Evolutionary conservation across 1,284 basidiomycete genomes (phyloP), one percentile per base, ranked within the genome.

Genomic region (Puccinia brachypodii): DNA sequence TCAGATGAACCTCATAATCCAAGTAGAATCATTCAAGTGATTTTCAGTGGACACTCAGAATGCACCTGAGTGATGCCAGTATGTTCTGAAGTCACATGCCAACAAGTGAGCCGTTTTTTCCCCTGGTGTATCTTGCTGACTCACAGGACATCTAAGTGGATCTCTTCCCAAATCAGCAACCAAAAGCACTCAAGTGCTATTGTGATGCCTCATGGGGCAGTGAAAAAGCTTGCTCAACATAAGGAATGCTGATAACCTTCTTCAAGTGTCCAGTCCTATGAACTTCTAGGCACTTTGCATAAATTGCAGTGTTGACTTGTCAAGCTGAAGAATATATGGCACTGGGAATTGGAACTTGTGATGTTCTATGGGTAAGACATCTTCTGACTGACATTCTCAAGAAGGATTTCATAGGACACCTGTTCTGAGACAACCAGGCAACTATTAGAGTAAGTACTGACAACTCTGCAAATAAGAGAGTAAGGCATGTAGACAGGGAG

Each of bases 251-350:
- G 16, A 16, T 66, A 16, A 16, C 40, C 14, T 56, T 56, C 13
- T 56, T 56, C 28, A 25, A 11, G 13, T 56, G 53, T 25, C 53
- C 62, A 16, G 40, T 66, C 3, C 40, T 42, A 2, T 66, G 62
- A 31, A 36, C 33, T 3, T 66, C 62, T 4, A 36, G 40, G 31
- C 7, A 31, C 7, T 42, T 38, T 36, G 62, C 62, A 3, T 33
- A 25, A 4, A n/a, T 66, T 4, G 62, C 62, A 22, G 28, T 31
- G 7, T 66, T 31, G 22, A 66, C 31, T 4, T 36, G 33, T 19
- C 62, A 66, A 14, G 62, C 62, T n/a, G n/a, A n/a, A 14, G 62
- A 66, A 66, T 66, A 66, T 28, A 66, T 66, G 33, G 62, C 62
- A 3, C 40, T 66, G 2, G 33, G 33, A 3, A 38, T 66, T 36